Evolutionary conservation across 2,329 filamentous ascomycete genomes (phyloP), one percentile per base, ranked within the genome.

Genomic region (Arthroderma uncinatum): DNA sequence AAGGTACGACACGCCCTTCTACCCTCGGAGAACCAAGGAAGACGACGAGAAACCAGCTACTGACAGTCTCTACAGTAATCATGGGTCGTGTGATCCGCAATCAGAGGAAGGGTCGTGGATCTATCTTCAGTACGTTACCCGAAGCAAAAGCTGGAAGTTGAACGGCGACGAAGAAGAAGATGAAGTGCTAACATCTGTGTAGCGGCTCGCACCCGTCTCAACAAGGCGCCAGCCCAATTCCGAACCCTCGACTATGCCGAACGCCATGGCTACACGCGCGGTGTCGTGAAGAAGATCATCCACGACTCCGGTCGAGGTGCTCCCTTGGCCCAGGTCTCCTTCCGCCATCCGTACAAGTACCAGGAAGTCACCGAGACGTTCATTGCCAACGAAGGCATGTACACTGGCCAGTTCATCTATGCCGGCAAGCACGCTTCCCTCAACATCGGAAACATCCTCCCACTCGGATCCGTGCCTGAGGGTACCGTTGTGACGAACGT

Each of bases 381-480:
- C 86, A 98, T 98, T 75, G 93, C 93, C 79, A 98, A 97, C 81
- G 93, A 97, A 83, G 93, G 93, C 82, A 96, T 97, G 91, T 98
- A 97, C 89, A 96, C 93, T 67, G 93, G 93, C 76, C 93, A 98
- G 80, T 98, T 98, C 84, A 90, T 98, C 86, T 98, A 98, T 80
- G 93, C 92, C 75, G 93, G 93, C 76, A 98, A 98, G 89, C 93
- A 95, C 81, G 93, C 93, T 71, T 82, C 86, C 67, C 84, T 98
- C 73, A 97, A 88, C 73, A 86, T 98, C 77, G 93, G 93, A 78
- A 98, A 98, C 84, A 79, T 98, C 74, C 89, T 98, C 64, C 93
- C 93, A 66, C 85, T 98, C 69, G 83, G 84, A 74, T 89, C 88
- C 74, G 87, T 97, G 76, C 93, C 93, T 67, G 93, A 98, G 83